Evolutionary conservation across 805 yeast species (phyloP).

Genomic region (Candida ortonii): DNA sequence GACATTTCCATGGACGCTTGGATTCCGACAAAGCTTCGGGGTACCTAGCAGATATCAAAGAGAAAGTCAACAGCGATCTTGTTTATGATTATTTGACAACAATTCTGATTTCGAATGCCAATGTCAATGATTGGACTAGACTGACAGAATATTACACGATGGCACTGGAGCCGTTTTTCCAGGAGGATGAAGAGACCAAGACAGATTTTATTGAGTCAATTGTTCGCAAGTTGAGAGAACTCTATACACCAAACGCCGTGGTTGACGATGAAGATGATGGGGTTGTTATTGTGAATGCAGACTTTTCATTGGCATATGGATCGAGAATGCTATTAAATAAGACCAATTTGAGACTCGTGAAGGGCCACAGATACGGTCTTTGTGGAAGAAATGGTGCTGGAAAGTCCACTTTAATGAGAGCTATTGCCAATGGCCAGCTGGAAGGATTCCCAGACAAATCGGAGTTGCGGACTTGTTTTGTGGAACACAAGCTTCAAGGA

Average conservation of each 20-base stretch:
- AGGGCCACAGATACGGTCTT: slow-evolving; percentile 96
- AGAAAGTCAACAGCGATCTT: slow-evolving; percentile 35
- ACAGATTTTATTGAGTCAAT: slow-evolving; percentile 42
- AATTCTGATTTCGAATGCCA: slow-evolving; percentile 58
- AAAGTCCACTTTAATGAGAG: slow-evolving; percentile 94
- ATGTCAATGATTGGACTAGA: slow-evolving; percentile 71
- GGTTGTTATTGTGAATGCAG: slow-evolving; percentile 87
- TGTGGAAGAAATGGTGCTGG: slow-evolving; percentile 99
- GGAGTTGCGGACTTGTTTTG: slow-evolving; percentile 88
- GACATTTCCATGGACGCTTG: slow-evolving; percentile 75
- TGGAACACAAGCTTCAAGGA: slow-evolving; percentile 95
- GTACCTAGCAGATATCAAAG: slow-evolving; percentile 36
- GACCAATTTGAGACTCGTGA: slow-evolving; percentile 79
- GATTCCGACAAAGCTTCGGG: slow-evolving; percentile 49
- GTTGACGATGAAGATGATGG: slow-evolving; percentile 73
- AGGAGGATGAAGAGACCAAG: slow-evolving; percentile 33
- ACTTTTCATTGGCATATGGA: slow-evolving; percentile 95
- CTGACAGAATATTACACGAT: slow-evolving; percentile 51
- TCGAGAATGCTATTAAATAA: slow-evolving; percentile 95
- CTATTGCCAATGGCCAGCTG: slow-evolving; percentile 92
- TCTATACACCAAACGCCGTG: slow-evolving; percentile 51
- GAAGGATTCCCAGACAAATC: slow-evolving; percentile 95
- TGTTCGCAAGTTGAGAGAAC: slow-evolving; percentile 49
- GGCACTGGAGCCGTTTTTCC: slow-evolving; percentile 36
- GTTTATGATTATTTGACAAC: slow-evolving; percentile 48